Evolutionary conservation across 768 basidiomycete species (phyloP).

Genomic region (Melanogaster broomeanus): DNA sequence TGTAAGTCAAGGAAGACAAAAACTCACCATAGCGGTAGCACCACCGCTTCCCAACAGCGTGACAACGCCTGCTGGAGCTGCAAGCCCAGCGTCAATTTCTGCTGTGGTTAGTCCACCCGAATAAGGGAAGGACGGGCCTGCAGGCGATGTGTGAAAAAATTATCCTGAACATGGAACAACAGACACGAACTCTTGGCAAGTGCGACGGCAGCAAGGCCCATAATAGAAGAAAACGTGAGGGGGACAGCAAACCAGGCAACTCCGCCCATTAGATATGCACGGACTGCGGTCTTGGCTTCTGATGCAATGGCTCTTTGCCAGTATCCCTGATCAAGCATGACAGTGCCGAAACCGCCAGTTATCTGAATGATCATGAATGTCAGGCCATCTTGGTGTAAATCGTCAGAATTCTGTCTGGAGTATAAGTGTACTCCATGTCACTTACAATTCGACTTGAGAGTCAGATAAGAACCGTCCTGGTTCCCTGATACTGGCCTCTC

Average conservation of each 20-base stretch:
- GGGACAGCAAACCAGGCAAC: conserved; percentile 43
- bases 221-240: conserved; percentile 37
- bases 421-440: background rate
- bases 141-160: background rate
- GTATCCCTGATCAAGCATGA: conserved; percentile 30
- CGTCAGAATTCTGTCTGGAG: background rate
- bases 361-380: conserved; percentile 19
- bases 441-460: conserved; percentile 34
- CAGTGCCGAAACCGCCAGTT: conserved; percentile 19
- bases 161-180: background rate
- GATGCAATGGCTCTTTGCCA: conserved; percentile 42
- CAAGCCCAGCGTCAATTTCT: conserved; percentile 36
- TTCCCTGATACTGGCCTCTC: conserved; percentile 36
- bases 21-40: conserved; percentile 35
- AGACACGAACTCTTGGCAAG: conserved; percentile 15
- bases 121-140: conserved; percentile 45
- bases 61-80: conserved; percentile 35
- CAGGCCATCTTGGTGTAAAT: conserved; percentile 7
- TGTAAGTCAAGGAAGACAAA: background rate
- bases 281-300: conserved; percentile 36
- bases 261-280: conserved; percentile 41
- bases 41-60: conserved; percentile 38
- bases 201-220: conserved; percentile 37
- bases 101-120: conserved; percentile 22
- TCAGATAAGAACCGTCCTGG: conserved; percentile 37